These are phyloP conservation scores for Silybum marianum DNA, from an alignment of 129 eudicot genomes.

Conservation along the genomic window DNA sequence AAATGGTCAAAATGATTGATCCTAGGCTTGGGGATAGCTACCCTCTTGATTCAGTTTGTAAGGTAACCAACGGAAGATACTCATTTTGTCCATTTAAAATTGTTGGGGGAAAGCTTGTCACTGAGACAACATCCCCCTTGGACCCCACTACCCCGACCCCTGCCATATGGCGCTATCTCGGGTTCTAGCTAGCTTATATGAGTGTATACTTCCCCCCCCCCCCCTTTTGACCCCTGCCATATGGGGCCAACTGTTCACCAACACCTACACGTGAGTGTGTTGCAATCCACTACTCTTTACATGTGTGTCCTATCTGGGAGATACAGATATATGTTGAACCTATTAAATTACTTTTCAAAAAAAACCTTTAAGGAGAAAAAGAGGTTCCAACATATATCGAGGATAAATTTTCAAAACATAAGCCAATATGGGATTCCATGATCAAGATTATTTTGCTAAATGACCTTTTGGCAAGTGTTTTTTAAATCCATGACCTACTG, in stretches of 20 bases:
- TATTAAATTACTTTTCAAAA: neutral
- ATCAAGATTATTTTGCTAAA: neutral
- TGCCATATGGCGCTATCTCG: too few species aligned
- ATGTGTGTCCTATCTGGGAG: neutral
- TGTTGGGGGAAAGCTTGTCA: neutral
- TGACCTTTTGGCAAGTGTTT: neutral
- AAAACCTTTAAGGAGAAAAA: too few species aligned
- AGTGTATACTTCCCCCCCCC: too few species aligned
- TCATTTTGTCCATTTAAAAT: slow-evolving; percentile 4
- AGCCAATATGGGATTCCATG: neutral
- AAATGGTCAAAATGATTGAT: slow-evolving; percentile 64
- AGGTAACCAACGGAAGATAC: slow-evolving; percentile 42
- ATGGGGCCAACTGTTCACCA: neutral
- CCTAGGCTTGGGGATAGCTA: slow-evolving; percentile 74
- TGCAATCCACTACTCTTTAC: neutral
- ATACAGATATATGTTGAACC: neutral
- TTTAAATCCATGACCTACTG: neutral
- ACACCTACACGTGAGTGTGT: neutral
- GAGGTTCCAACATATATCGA: neutral
- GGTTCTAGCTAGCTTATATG: too few species aligned
- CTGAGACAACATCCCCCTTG: too few species aligned
- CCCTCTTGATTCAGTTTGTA: slow-evolving; percentile 71
- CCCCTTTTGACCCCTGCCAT: too few species aligned
- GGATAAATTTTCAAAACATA: neutral
- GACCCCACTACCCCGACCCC: too few species aligned